Base-by-base conservation (phyloP, 495 filamentous ascomycete genomes). In the Cercophora samala region DNA sequence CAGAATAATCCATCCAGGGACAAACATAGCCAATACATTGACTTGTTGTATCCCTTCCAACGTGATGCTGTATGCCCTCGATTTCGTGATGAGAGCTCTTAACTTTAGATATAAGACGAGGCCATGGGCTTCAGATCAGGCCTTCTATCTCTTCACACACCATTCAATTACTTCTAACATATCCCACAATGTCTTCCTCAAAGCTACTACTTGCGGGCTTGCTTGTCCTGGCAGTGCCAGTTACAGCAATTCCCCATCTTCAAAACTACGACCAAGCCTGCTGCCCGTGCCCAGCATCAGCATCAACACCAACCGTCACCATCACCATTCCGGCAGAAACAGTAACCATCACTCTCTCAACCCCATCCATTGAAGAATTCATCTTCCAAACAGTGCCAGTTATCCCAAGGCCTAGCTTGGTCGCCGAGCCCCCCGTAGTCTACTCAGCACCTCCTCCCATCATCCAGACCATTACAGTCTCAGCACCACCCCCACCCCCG, bases 241-340 rank as follows among this genome's bases (percentile, higher is more conserved):
- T 58, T 5, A 19, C 17, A 2, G 46, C 52, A 18, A 52, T 26
- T 2, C 63, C 63, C 19, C 37, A 9, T 63, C n/a, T 8, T 64
- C 63, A 58, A 4, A 58, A 64, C n/a, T 17, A 18, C 3, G 25
- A 56, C 22, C 5, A 56, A 24, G 22, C 29, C 21, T 56, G 53
- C 53, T 56, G 53, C 53, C 53, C 53, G 5, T 56, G 55, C 25
- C 2, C 62, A 62, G 62, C 61, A 11, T 42, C 62, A 62, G 62
- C 61, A 11, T 42, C 65, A 1, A 72, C 70, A 58, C 55, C 66
- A 13, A 65, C 66, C 13, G 13, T 56, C 0, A 56, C 53, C 53
- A 18, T 56, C 53, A 56, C n/a, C 22, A 3, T 18, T 56, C 53
- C 53, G 6, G 4, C 53, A 56, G 53, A 56, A 18, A 56, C 53